Evolutionary conservation across 176 grass and related monocot genomes (phyloP).

Genomic region (Calamus simplicifolius): DNA sequence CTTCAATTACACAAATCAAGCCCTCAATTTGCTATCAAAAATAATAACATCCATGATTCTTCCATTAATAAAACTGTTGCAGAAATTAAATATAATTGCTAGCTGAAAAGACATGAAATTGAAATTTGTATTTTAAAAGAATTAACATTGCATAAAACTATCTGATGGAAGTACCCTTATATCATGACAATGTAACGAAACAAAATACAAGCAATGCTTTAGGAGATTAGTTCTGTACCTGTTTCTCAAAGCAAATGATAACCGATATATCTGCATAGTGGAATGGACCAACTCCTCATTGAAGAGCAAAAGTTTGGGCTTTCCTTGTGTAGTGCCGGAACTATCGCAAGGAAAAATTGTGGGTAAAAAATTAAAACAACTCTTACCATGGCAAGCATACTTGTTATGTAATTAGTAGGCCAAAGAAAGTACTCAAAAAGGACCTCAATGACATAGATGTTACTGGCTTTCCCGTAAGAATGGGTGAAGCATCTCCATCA

Average conservation of each 20-base stretch:
- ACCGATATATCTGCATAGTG: slow-evolving; percentile 76
- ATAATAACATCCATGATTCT: no score
- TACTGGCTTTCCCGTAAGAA: slow-evolving; percentile 57
- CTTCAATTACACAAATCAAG: background rate
- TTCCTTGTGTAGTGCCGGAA: slow-evolving; percentile 90
- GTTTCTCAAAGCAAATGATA: slow-evolving; percentile 78
- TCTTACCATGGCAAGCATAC: background rate
- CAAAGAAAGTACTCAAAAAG: background rate
- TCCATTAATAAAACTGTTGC: background rate
- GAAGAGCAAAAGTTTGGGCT: slow-evolving; percentile 72
- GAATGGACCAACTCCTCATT: slow-evolving; percentile 74
- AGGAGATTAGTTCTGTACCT: slow-evolving; percentile 12
- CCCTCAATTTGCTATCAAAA: no score
- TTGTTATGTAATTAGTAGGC: background rate
- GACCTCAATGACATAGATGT: slow-evolving; percentile 77
- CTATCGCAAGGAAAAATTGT: slow-evolving; percentile 12
- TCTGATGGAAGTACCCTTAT: no score
- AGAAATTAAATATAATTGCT: background rate
- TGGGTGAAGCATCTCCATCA: slow-evolving; percentile 47
- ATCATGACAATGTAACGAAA: no score
- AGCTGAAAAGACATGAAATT: background rate
- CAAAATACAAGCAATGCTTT: no score
- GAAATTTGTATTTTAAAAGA: no score
- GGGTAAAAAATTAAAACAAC: background rate
- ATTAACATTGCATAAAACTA: no score